Percentiles rank a stretch among this genome's conserved stretches.
Evolutionary conservation across 2,329 filamentous ascomycete species (phyloP).

Genomic region (Aspergillus aculeatinus): DNA sequence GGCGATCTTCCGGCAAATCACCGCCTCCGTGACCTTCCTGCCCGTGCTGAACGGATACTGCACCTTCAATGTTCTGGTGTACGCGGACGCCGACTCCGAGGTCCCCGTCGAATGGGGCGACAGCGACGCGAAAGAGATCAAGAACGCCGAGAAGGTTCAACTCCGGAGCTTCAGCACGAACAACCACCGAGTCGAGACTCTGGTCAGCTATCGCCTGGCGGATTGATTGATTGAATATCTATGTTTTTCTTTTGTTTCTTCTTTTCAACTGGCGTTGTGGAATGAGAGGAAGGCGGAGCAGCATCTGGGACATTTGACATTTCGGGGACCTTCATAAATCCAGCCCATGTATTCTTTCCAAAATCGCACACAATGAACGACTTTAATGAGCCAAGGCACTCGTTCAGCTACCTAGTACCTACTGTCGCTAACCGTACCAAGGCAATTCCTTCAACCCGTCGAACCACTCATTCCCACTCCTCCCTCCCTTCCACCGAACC

Average conservation of each 20-base stretch:
- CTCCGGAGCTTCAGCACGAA: slow-evolving; percentile 93
- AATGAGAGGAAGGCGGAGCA: slow-evolving; percentile 17
- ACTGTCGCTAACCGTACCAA: slow-evolving; percentile 23
- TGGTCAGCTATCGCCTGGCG: slow-evolving; percentile 79
- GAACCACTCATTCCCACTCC: slow-evolving; percentile 29
- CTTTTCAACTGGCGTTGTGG: slow-evolving; percentile 15
- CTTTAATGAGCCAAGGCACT: too few species aligned
- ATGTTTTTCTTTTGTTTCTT: neutral
- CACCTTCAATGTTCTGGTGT: slow-evolving; percentile 98
- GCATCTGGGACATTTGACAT: slow-evolving; percentile 20
- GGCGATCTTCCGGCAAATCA: slow-evolving; percentile 96
- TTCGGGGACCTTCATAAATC: neutral
- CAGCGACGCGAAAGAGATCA: slow-evolving; percentile 95
- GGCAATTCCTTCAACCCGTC: slow-evolving; percentile 29
- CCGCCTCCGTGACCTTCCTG: slow-evolving; percentile 92
- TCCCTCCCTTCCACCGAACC: slow-evolving; percentile 31
- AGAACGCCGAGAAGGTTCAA: slow-evolving; percentile 91
- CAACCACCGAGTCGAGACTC: slow-evolving; percentile 88
- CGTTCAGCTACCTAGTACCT: too few species aligned
- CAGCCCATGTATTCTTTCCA: slow-evolving; percentile 12
- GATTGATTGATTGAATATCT: slow-evolving; percentile 20
- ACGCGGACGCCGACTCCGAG: slow-evolving; percentile 93
- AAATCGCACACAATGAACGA: neutral
- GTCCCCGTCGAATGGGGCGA: slow-evolving; percentile 98
- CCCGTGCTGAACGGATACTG: slow-evolving; percentile 92